A percentile compares a stretch with the other conserved stretches of the same genome.
phyloP scores from a whole-genome alignment of 2,329 filamentous ascomycete genomes.

The Purpureocillium lavendulum region DNA sequence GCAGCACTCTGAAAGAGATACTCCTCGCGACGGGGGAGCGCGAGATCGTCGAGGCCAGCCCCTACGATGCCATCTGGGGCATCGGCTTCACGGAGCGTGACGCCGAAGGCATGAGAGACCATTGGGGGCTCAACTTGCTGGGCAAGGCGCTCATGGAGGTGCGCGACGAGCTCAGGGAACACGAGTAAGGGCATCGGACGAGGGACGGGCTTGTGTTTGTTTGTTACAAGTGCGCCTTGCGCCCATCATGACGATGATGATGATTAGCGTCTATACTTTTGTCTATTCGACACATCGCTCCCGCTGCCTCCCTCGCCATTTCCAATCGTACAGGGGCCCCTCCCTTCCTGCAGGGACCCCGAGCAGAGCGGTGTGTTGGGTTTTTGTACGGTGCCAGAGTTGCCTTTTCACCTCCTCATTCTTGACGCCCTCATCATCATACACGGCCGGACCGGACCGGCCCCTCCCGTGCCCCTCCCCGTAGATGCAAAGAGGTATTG shows the following conservation, averaged over 20 bases:
- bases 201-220: too few species aligned
- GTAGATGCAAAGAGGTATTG: too few species aligned
- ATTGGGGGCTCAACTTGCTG: constrained; percentile 58
- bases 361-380: too few species aligned
- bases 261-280: constrained; percentile 6
- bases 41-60: constrained; percentile 54
- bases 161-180: constrained; percentile 39
- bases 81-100: constrained; percentile 47
- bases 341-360: too few species aligned
- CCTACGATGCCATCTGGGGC: constrained; percentile 57
- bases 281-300: constrained; percentile 9
- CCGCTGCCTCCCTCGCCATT: constrained; percentile 6
- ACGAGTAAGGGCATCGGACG: too few species aligned
- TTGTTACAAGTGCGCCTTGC: too few species aligned
- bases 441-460: too few species aligned
- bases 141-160: constrained; percentile 55
- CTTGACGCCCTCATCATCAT: too few species aligned
- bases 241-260: too few species aligned
- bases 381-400: too few species aligned
- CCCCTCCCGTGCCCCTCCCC: too few species aligned
- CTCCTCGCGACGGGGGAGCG: constrained; percentile 50
- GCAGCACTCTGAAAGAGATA: constrained; percentile 33
- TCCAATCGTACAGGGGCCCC: constrained; percentile 16
- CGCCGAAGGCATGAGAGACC: constrained; percentile 34
- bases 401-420: too few species aligned